phyloP scores from a whole-genome alignment of 1,139 yeast species.

The Komagataea norvegica region DNA sequence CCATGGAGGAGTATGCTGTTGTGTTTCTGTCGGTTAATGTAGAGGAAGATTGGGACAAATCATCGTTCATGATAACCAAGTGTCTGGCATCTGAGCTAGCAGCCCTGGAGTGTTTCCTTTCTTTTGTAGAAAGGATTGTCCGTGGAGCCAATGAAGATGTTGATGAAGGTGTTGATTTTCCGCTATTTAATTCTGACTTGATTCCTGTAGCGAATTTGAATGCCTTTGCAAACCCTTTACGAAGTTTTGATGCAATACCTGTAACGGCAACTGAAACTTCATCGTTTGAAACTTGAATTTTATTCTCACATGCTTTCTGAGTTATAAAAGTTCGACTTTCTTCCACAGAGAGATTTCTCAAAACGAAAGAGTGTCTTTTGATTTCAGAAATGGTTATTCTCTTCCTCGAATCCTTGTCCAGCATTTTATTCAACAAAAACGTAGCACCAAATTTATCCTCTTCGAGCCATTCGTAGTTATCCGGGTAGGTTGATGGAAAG shows the following conservation, averaged over 20 bases:
- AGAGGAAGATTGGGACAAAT: neutral
- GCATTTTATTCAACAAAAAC: conserved; percentile 57
- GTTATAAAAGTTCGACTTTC: conserved; percentile 32
- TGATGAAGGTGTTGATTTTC: conserved; percentile 25
- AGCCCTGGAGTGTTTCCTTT: conserved; percentile 3
- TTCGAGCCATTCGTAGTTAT: conserved; percentile 28
- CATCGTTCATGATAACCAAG: neutral
- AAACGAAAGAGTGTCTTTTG: conserved; percentile 75
- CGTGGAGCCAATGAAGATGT: conserved; percentile 10
- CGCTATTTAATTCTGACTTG: neutral
- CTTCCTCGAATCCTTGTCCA: conserved; percentile 65
- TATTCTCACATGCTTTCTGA: conserved; percentile 27
- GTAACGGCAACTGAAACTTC: conserved; percentile 75
- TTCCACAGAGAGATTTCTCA: conserved; percentile 51
- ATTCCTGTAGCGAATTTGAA: conserved; percentile 33
- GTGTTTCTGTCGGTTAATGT: neutral
- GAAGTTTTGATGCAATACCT: conserved; percentile 69
- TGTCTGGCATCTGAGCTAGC: conserved; percentile 3
- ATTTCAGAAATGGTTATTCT: conserved; percentile 72
- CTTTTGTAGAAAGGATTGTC: neutral
- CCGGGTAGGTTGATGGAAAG: conserved; percentile 52
- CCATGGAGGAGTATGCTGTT: neutral
- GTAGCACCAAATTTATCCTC: conserved; percentile 58
- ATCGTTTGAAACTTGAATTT: conserved; percentile 57
- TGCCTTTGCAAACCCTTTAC: conserved; percentile 56